Evolutionary conservation across 169 alveolate genomes (phyloP), one percentile per base, ranked within the genome.

Genomic region (Cryptosporidium parvum): DNA sequence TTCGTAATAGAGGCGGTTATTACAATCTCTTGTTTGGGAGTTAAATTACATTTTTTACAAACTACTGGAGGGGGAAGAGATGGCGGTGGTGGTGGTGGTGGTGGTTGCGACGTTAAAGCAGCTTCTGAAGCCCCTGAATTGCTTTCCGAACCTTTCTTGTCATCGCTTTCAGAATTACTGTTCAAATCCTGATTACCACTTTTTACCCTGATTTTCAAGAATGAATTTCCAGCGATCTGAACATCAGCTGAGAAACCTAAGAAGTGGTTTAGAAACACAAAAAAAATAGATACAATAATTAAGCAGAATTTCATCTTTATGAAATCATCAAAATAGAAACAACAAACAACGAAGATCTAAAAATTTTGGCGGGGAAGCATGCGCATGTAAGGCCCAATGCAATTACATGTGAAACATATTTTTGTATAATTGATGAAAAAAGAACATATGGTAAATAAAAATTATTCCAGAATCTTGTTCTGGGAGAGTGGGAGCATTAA

Each of bases 81-180:
- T 18, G 80, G 80, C 7, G 80, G 75, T 18, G 51, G 72, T 33
- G 51, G 51, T 26, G 51, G 51, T 35, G 51, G 72, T 16, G 72
- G 51, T 26, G 72, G 51, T 21, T 53, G 53, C 6, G 26, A 39
- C 8, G 31, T 0, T 9, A 7, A 12, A 35, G 51, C 3, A 56
- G 35, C 67, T 21, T 18, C 67, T 16, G 1, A n/a, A n/a, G 1
- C 0, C 3, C 21, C 67, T 56, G 8, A 18, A 6, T n/a, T 8
- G 0, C 2, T n/a, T 1, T 9, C 18, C 2, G 16, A 6, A 0
- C 26, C 0, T n/a, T 5, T 56, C 39, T 56, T 21, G 8, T 2
- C 37, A 21, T 23, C n/a, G 14, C 18, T 37, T 16, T 56, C 12
- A 5, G 67, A 9, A 9, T 56, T 21, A 9, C n/a, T 0, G 14